Conservation (phyloP, 495 filamentous ascomycete species). For the Hypoxylon trugodes region DNA sequence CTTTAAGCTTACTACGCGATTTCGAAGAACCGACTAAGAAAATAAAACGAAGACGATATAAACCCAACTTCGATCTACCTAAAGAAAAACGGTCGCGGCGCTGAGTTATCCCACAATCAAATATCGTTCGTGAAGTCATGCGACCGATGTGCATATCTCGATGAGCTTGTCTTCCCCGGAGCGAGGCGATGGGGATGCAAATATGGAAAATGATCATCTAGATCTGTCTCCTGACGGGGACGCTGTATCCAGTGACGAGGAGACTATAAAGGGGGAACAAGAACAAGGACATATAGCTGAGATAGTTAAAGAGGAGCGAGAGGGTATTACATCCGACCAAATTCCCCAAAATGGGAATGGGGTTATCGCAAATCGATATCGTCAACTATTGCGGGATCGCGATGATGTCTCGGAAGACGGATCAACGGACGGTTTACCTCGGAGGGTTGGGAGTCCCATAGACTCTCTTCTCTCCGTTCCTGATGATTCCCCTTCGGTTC, state of each 20-base stretch:
- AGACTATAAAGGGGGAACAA: slow-evolving; percentile 53
- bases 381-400: slow-evolving; percentile 49
- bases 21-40: background rate
- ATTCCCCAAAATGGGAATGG: slow-evolving; percentile 39
- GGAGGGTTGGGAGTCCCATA: slow-evolving; percentile 55
- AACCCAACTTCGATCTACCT: background rate
- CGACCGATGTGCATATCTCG: slow-evolving; percentile 42
- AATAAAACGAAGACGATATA: background rate
- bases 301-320: slow-evolving; percentile 49
- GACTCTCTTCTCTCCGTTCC: slow-evolving; percentile 72
- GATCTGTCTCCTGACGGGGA: slow-evolving; percentile 47
- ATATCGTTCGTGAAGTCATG: slow-evolving; percentile 46
- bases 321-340: slow-evolving; percentile 35
- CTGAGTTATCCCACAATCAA: background rate
- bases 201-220: slow-evolving; percentile 52
- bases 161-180: slow-evolving; percentile 61
- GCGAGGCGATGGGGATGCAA: slow-evolving; percentile 55
- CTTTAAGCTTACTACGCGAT: slow-evolving; percentile 29
- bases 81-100: slow-evolving; percentile 8
- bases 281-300: slow-evolving; percentile 54
- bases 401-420: slow-evolving; percentile 60
- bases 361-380: slow-evolving; percentile 56
- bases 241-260: slow-evolving; percentile 53
- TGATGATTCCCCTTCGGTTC: slow-evolving; percentile 89
- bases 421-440: slow-evolving; percentile 49